Evolutionary conservation across 192 early-diverging fungal species (phyloP).

Genomic region (Dimargaris xerosporica): DNA sequence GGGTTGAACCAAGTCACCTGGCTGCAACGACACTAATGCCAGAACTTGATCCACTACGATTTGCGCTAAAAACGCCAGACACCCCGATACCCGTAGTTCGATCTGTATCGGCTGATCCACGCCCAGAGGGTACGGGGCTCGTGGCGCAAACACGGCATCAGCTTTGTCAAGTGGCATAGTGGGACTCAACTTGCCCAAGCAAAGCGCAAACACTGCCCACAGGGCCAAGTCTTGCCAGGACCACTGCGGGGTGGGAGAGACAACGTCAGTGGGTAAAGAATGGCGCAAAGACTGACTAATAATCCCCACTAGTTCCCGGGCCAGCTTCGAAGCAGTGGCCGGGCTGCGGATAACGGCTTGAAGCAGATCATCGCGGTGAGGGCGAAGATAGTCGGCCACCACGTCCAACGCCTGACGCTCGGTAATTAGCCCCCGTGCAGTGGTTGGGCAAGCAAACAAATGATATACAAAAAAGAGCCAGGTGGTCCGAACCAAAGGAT

Average conservation of each 20-base stretch:
- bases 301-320: neutral
- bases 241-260: neutral
- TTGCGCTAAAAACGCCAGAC: conserved; percentile 6
- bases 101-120: neutral
- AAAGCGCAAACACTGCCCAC: neutral
- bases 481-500: neutral
- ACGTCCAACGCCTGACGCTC: conserved; percentile 9
- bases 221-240: neutral
- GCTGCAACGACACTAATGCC: no score
- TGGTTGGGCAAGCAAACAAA: neutral
- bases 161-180: no score
- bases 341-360: neutral
- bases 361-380: neutral
- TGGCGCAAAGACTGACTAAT: neutral
- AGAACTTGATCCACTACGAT: neutral
- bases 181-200: neutral
- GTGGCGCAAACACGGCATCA: no score
- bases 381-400: neutral
- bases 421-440: neutral
- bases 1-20: neutral
- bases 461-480: neutral
- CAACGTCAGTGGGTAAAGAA: no score
- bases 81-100: conserved; percentile 8
- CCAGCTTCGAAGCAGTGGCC: neutral
- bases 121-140: no score